Base-by-base conservation (phyloP, 2,329 filamentous ascomycete genomes). In the Teratosphaeria epicoccoides region DNA sequence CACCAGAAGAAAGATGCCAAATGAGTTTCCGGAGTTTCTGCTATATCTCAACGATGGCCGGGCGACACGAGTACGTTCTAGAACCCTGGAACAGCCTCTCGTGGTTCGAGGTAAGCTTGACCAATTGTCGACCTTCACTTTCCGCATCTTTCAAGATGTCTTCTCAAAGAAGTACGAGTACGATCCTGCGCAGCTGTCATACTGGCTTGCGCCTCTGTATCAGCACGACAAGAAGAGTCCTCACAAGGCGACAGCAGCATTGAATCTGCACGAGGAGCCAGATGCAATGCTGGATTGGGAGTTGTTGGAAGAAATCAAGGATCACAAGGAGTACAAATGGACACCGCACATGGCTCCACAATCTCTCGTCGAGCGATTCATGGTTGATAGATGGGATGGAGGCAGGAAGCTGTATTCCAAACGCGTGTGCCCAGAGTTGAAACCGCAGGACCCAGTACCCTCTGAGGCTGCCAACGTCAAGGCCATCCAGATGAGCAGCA, bases 81-180 rank as follows among this genome's bases (percentile, higher is more conserved):
- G 26, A 11, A 63, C 72, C 0, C 57, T 84, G 1, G 49, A 61
- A 0, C 59, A 55, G 0, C 62, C 73, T 0, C 58, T 89, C 0
- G 10, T 67, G 0, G 57, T 81, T 0, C 46, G n/a, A 17, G 66
- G 70, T 0, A 59, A 71, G 0, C 57, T 88, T 0, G 68, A 77
- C 0, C 66, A 72, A 1, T 65, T 97, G n/a, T 82, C 81, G 0
- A 68, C 67, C 0, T 95, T 93, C 64, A 95, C 87, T 0, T 70
- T 94, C 40, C 76, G 78, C 4, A 68, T 94, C 0, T 96, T 94
- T 66, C 72, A 80, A 14, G 88, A 97, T 59, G 73, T 96, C 0
- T 97, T 95, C 71, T 91, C 89, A 67, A 98, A 98, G 66, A 75
- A 76, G 2, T 98, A 88, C 61, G 81, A 86, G 47, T 73, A 79